These are phyloP conservation scores for Colletotrichum sp. DNA, from an alignment of 2,329 filamentous ascomycete species.

Conservation along the genomic window DNA sequence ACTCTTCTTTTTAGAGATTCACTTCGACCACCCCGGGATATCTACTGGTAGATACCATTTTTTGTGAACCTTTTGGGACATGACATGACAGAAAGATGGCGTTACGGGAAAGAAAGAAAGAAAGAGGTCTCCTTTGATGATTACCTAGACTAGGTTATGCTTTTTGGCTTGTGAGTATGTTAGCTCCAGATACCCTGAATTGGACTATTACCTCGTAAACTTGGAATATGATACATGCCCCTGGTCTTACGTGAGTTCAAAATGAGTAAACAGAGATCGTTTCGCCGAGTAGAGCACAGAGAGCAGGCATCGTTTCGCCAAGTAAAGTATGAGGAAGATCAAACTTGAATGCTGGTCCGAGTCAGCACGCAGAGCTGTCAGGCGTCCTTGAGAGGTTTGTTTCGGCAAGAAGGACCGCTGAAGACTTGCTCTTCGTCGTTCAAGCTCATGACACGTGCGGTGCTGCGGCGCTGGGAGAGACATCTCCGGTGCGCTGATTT, in stretches of 20 bases:
- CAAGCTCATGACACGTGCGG: not conserved
- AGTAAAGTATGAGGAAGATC: not conserved
- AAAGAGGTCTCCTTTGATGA: not conserved
- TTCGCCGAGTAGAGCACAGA: not conserved
- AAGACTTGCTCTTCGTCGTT: not conserved
- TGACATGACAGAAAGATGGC: not conserved
- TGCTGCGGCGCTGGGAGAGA: not conserved
- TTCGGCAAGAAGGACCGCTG: not conserved
- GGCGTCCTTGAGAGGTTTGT: not conserved
- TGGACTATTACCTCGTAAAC: not conserved
- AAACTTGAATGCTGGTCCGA: not conserved
- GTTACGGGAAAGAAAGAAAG: not conserved
- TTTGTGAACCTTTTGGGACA: not conserved
- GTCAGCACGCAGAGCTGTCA: not conserved
- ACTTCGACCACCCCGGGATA: not conserved
- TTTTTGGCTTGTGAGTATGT: not conserved
- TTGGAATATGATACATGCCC: not conserved
- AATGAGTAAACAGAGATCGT: not conserved
- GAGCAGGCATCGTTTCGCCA: constrained; percentile 1
- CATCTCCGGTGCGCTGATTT: not conserved
- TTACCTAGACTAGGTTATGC: not conserved
- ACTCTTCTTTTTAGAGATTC: not conserved
- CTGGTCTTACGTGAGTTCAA: not conserved
- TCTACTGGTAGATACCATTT: constrained; percentile 10
- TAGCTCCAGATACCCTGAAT: constrained; percentile 10